Percentiles rank a stretch among this genome's conserved stretches.
Conservation (phyloP, 306 rosid genomes). For the Vigna nakashimae region DNA sequence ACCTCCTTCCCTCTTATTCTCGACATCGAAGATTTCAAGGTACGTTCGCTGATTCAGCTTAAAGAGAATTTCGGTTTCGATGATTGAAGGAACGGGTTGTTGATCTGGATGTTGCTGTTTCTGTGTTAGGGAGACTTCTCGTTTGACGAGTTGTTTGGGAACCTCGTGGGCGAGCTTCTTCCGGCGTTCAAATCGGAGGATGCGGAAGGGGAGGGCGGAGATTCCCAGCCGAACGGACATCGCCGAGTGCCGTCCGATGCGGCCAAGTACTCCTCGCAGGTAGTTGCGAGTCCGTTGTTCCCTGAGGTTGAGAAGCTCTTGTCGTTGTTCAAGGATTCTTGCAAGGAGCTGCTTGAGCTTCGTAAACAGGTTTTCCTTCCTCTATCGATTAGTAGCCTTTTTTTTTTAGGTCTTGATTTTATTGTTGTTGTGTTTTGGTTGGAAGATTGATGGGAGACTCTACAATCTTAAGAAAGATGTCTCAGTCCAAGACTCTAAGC, state of each 20-base stretch:
- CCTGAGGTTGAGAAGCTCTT: constrained; percentile 90
- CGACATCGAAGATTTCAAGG: constrained; percentile 95
- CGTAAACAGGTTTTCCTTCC: constrained; percentile 73
- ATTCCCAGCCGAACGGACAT: constrained; percentile 72
- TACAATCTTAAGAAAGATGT: constrained; percentile 89
- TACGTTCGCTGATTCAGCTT: constrained; percentile 27
- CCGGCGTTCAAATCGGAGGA: constrained; percentile 87
- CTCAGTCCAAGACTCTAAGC: constrained; percentile 87
- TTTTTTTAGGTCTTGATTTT: neutral
- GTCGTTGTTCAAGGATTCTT: constrained; percentile 88
- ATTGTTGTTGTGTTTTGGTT: constrained; percentile 27
- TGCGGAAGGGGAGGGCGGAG: constrained; percentile 69
- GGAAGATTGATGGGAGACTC: constrained; percentile 92
- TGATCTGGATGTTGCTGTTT: neutral
- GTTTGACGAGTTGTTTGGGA: constrained; percentile 92
- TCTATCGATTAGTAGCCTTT: neutral
- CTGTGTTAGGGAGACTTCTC: constrained; percentile 85
- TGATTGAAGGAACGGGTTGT: constrained; percentile 7
- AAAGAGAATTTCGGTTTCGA: neutral
- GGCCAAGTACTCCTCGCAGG: constrained; percentile 67
- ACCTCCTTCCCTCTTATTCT: constrained; percentile 83
- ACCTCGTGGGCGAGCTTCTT: constrained; percentile 87
- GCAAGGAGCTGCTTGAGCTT: constrained; percentile 91
- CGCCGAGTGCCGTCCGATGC: constrained; percentile 59
- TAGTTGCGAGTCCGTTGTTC: constrained; percentile 65